phyloP scores from a whole-genome alignment of 176 grass and related monocot genomes.

The Olyra latifolia region DNA sequence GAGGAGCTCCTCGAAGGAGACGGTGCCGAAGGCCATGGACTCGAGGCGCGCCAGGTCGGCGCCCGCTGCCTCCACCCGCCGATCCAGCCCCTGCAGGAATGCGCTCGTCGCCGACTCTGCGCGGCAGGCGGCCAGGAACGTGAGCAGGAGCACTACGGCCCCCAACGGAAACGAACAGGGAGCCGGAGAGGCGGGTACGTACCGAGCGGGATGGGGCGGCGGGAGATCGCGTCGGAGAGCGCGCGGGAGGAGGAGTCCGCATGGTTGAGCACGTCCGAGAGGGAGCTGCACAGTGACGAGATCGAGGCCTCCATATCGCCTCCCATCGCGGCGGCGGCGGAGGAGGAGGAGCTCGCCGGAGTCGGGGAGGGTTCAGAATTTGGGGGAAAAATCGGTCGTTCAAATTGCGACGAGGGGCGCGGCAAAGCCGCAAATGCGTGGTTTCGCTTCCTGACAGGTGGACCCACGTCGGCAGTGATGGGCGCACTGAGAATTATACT shows the following conservation, averaged over 20 bases:
- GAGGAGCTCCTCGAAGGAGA: constrained; percentile 91
- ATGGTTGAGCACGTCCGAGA: constrained; percentile 55
- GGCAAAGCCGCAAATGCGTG: not conserved
- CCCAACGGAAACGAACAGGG: not conserved
- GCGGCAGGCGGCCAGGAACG: not conserved
- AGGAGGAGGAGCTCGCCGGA: constrained; percentile 17
- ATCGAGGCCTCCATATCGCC: constrained; percentile 61
- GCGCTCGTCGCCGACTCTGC: constrained; percentile 62
- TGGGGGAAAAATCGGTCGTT: not conserved
- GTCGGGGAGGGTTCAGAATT: not conserved
- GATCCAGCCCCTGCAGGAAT: constrained; percentile 66
- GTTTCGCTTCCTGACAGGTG: not conserved
- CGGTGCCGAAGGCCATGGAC: constrained; percentile 67
- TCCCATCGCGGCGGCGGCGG: constrained; percentile 9
- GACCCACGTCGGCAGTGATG: not conserved
- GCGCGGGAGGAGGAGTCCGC: constrained; percentile 55
- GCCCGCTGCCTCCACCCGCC: constrained; percentile 41
- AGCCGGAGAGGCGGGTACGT: not conserved
- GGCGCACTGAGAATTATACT: not conserved
- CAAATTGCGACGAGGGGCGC: not conserved
- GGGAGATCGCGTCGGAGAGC: constrained; percentile 69
- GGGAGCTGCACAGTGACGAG: constrained; percentile 46
- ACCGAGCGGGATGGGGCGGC: constrained; percentile 74
- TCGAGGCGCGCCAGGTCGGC: constrained; percentile 68
- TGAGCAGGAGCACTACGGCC: not conserved